A percentile compares a stretch with the other conserved stretches of the same genome.
These are phyloP conservation scores for Colletotrichum sp. DNA, from an alignment of 2,329 filamentous ascomycete genomes.

Conservation along the genomic window DNA sequence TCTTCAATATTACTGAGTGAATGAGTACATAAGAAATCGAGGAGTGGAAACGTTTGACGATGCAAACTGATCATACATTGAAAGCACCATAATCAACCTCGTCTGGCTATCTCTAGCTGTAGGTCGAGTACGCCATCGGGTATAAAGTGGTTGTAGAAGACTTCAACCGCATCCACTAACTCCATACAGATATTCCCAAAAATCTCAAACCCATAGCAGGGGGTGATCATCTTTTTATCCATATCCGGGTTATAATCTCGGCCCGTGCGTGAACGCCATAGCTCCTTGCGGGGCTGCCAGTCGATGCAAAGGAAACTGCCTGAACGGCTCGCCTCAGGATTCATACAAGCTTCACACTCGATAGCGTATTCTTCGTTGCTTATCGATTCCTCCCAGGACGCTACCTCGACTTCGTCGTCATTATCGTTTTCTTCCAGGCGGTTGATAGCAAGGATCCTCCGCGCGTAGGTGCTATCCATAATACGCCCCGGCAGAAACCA, in stretches of 20 bases:
- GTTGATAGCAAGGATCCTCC: background rate
- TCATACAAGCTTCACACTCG: background rate
- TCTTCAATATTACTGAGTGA: no score
- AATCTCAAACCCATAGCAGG: background rate
- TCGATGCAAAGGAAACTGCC: background rate
- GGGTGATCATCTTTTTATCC: fast-evolving
- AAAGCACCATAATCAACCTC: background rate
- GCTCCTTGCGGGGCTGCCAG: background rate
- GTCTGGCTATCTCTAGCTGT: background rate
- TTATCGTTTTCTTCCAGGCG: background rate
- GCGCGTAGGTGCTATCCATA: background rate
- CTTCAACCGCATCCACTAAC: background rate
- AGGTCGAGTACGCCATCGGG: background rate
- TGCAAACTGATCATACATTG: no score
- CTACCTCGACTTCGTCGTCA: background rate
- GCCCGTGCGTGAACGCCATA: background rate
- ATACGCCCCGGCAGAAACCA: background rate
- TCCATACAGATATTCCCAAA: background rate
- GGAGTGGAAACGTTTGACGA: no score
- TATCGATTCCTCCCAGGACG: background rate
- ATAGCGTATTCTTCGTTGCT: background rate
- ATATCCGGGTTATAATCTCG: background rate
- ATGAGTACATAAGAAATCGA: no score
- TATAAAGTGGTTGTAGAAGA: background rate
- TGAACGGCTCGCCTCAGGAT: background rate